A percentile compares a stretch with the other conserved stretches of the same genome.
These are phyloP conservation scores for Gynandropsis gynandra DNA, from an alignment of 345 rosid genomes.

Conservation along the genomic window DNA sequence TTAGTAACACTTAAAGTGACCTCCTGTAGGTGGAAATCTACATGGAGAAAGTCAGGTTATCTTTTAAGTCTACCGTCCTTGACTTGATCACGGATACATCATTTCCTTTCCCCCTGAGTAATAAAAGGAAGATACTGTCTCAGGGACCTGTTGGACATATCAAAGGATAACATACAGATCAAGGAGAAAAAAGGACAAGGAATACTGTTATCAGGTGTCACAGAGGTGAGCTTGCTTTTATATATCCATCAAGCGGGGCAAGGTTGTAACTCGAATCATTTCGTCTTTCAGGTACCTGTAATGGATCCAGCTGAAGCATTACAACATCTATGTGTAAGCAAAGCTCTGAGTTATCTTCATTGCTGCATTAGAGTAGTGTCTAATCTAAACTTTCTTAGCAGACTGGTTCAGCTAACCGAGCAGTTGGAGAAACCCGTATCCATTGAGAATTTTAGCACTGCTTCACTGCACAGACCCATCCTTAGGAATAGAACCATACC, in stretches of 20 bases:
- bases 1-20: background rate
- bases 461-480: conserved; percentile 4
- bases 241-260: conserved; percentile 9
- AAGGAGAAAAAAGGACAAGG: conserved; percentile 73
- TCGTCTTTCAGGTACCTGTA: conserved; percentile 39
- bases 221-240: conserved; percentile 42
- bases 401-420: conserved; percentile 74
- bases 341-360: conserved; percentile 9
- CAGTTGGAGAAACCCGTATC: conserved; percentile 96
- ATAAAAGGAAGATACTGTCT: conserved; percentile 7
- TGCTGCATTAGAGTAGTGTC: conserved; percentile 14
- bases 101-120: background rate
- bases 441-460: conserved; percentile 19
- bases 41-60: conserved; percentile 90
- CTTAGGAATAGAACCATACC: conserved; percentile 1
- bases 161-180: conserved; percentile 76
- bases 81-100: background rate
- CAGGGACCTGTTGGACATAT: conserved; percentile 77
- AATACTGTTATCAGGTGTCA: conserved; percentile 57
- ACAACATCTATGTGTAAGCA: conserved; percentile 52
- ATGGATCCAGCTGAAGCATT: conserved; percentile 54
- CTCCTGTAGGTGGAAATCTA: conserved; percentile 73
- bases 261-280: conserved; percentile 16
- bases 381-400: conserved; percentile 35
- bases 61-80: conserved; percentile 8